These are phyloP conservation scores for Eremochloa ophiuroides DNA, from an alignment of 176 grass and related monocot species.

Conservation along the genomic window DNA sequence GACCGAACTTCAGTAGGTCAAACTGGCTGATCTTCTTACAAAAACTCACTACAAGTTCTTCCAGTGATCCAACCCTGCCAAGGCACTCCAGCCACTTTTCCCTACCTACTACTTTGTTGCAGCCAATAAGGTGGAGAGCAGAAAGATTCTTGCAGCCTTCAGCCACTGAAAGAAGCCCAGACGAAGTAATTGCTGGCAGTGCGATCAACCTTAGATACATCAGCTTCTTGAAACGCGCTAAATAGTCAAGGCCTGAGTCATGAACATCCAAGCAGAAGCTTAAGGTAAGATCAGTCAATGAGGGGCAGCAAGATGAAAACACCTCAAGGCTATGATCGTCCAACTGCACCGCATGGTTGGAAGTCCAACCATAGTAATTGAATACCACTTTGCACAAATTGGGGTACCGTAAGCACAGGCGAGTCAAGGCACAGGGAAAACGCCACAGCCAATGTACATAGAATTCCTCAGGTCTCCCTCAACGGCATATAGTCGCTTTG, in stretches of 20 bases:
- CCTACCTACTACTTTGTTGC: slow-evolving; percentile 29
- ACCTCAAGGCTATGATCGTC: slow-evolving; percentile 30
- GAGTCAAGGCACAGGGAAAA: not conserved
- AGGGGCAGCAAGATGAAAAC: not conserved
- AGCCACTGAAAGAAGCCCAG: slow-evolving; percentile 37
- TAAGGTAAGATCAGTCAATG: slow-evolving; percentile 35
- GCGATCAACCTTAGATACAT: slow-evolving; percentile 42
- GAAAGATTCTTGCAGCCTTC: slow-evolving; percentile 48
- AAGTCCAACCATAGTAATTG: slow-evolving; percentile 39
- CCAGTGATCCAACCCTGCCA: slow-evolving; percentile 31
- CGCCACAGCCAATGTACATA: slow-evolving; percentile 34
- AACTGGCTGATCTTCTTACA: slow-evolving; percentile 23
- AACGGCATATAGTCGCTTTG: slow-evolving; percentile 33
- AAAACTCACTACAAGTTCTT: slow-evolving; percentile 28
- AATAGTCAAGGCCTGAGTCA: slow-evolving; percentile 30
- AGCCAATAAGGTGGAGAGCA: slow-evolving; percentile 33
- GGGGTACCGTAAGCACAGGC: not conserved
- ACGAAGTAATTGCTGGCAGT: slow-evolving; percentile 32
- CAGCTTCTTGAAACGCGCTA: slow-evolving; percentile 39
- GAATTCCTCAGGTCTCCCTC: slow-evolving; percentile 40
- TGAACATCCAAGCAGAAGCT: not conserved
- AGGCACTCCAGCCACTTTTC: slow-evolving; percentile 43
- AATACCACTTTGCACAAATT: slow-evolving; percentile 39
- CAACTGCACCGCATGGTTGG: slow-evolving; percentile 25
- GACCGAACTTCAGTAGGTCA: slow-evolving; percentile 33